Evolutionary conservation across 2,329 filamentous ascomycete genomes (phyloP), one percentile per base, ranked within the genome.

Genomic region (Juglanconis oblonga): DNA sequence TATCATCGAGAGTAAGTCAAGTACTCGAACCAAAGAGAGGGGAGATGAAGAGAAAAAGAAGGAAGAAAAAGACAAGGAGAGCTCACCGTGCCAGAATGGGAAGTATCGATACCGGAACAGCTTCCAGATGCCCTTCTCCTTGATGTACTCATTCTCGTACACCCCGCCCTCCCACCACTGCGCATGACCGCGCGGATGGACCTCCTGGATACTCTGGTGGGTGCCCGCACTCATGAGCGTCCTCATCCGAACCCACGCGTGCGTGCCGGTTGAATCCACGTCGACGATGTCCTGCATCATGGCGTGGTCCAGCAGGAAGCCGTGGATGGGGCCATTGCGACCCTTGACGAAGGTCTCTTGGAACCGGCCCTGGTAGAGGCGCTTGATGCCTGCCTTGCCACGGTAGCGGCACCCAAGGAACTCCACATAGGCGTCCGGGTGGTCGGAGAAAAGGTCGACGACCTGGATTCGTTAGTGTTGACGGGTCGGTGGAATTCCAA

Each of bases 131-230:
- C 80, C 80, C 61, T 79, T 69, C 65, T 84, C 80, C 69, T 82
- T 83, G 71, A 84, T 78, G 68, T 83, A 85, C 67, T 84, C 81
- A 66, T 84, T 85, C 70, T 84, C 81, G 69, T 85, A 85, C 40
- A 84, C 69, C 3, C 82, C 81, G 48, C 81, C 81, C 68, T 85
- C 82, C 78, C 80, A 84, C 82, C 82, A 85, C 67, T 84, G 81
- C 10, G 77, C 74, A 52, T 81, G 75, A 2, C 81, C 81, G 10
- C 80, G 76, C 5, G 81, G 81, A 64, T 83, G 80, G 8, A 72
- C 73, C 48, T 79, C 76, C 51, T 76, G 74, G 66, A 84, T 76
- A 59, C 74, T 78, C 65, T 80, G 72, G 69, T 85, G 82, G 35
- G 79, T 81, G 53, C 81, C 81, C 0, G 81, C 81, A 48, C 77